Evolutionary conservation across 192 early-diverging fungal species (phyloP).

Genomic region (Coemansia biformis): DNA sequence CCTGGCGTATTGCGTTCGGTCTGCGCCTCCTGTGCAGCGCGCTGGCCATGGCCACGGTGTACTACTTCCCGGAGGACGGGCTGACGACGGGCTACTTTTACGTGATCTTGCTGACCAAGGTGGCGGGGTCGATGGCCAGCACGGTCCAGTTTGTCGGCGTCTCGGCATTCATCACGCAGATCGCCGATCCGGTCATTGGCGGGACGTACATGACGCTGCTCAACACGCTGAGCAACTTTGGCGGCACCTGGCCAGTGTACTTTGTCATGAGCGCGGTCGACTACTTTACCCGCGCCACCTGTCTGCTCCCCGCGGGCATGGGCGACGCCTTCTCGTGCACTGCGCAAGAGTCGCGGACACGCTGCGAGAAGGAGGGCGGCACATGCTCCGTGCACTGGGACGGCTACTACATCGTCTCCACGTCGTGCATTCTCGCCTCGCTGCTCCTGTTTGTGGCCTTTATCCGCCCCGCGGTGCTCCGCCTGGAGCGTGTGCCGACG

Average conservation of each 20-base stretch:
- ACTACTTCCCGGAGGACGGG: constrained; percentile 65
- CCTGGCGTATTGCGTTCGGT: constrained; percentile 91
- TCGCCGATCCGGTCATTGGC: constrained; percentile 93
- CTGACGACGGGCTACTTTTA: constrained; percentile 67
- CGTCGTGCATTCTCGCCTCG: constrained; percentile 67
- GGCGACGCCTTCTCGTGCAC: constrained; percentile 55
- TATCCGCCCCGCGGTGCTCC: constrained; percentile 57
- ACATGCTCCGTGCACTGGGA: constrained; percentile 66
- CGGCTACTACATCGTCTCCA: constrained; percentile 82
- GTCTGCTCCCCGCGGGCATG: constrained; percentile 51
- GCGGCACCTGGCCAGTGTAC: constrained; percentile 94
- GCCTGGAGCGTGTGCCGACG: constrained; percentile 52
- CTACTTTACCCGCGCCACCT: constrained; percentile 75
- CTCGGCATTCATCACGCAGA: constrained; percentile 90
- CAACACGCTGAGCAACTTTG: constrained; percentile 94
- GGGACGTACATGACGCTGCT: constrained; percentile 85
- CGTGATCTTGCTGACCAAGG: constrained; percentile 71
- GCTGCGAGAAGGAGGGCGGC: constrained; percentile 63
- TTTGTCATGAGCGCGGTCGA: constrained; percentile 92
- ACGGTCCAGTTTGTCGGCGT: constrained; percentile 96
- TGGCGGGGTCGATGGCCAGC: constrained; percentile 79
- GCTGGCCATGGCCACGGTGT: constrained; percentile 80
- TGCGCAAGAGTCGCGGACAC: constrained; percentile 56
- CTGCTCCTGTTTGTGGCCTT: constrained; percentile 53
- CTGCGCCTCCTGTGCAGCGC: constrained; percentile 74